Conservation (phyloP, 305 asterid genomes). For the Fraxinus paxiana region DNA sequence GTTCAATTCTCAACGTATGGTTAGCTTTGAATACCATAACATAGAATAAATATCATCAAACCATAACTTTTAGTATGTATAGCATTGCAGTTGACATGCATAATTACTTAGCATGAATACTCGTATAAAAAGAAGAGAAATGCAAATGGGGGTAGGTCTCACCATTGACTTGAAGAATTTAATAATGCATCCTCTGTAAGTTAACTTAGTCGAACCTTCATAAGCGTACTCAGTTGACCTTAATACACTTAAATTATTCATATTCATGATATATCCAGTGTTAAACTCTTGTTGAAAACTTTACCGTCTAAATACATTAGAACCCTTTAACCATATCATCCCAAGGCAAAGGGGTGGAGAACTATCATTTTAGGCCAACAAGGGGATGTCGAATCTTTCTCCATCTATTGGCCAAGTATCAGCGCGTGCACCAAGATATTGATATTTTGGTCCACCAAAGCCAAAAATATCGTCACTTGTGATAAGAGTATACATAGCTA, state of each 20-base stretch:
- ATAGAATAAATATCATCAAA: not conserved
- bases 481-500: not conserved
- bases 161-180: not conserved
- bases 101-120: not conserved
- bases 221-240: not conserved
- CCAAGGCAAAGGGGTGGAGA: not conserved
- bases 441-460: not conserved
- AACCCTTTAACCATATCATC: not conserved
- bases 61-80: not conserved
- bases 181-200: not conserved
- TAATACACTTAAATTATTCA: not conserved
- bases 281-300: not conserved
- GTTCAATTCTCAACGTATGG: not conserved
- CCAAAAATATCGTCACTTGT: not conserved
- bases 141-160: not conserved
- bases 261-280: not conserved
- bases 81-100: not conserved
- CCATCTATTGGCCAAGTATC: not conserved
- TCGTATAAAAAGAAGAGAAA: not conserved
- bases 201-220: not conserved
- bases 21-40: not conserved
- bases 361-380: not conserved
- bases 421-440: not conserved
- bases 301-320: not conserved
- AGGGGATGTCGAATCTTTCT: not conserved